phyloP scores from a whole-genome alignment of 2,329 filamentous ascomycete genomes.

The Fonsecaea multimorphosa region DNA sequence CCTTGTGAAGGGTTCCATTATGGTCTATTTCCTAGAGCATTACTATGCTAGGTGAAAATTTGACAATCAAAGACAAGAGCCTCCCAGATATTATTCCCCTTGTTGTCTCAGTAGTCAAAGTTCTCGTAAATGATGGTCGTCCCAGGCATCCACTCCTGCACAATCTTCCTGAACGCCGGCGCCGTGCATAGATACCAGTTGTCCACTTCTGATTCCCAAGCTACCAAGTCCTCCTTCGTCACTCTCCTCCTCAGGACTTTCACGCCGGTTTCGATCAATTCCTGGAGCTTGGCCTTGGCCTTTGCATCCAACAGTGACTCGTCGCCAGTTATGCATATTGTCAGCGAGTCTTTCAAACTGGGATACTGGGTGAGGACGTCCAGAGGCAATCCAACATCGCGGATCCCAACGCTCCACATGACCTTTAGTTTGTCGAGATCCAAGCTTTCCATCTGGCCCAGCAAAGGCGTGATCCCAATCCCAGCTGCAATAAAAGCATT shows the following conservation, averaged over 20 bases:
- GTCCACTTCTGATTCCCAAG: constrained; percentile 43
- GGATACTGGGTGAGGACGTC: constrained; percentile 63
- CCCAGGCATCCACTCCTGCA: constrained; percentile 61
- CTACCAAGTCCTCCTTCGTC: constrained; percentile 53
- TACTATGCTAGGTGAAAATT: neutral
- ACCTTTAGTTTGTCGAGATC: constrained; percentile 58
- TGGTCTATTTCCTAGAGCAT: neutral
- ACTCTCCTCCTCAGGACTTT: constrained; percentile 56
- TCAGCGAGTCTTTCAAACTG: constrained; percentile 59
- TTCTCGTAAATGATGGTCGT: constrained; percentile 65
- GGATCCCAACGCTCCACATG: constrained; percentile 70
- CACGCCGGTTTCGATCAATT: constrained; percentile 41
- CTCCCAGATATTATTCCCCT: neutral
- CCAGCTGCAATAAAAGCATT: constrained; percentile 75
- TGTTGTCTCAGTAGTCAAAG: constrained; percentile 60
- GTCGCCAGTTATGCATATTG: constrained; percentile 69
- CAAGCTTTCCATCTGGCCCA: constrained; percentile 69
- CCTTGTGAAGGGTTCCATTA: neutral
- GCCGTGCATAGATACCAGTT: constrained; percentile 68
- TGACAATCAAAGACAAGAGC: neutral
- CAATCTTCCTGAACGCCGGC: constrained; percentile 54
- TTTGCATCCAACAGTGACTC: constrained; percentile 38
- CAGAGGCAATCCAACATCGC: constrained; percentile 67
- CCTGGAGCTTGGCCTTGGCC: constrained; percentile 50
- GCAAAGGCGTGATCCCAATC: constrained; percentile 80